Conservation (phyloP, 495 filamentous ascomycete species). For the Aspergillus avenaceus region DNA sequence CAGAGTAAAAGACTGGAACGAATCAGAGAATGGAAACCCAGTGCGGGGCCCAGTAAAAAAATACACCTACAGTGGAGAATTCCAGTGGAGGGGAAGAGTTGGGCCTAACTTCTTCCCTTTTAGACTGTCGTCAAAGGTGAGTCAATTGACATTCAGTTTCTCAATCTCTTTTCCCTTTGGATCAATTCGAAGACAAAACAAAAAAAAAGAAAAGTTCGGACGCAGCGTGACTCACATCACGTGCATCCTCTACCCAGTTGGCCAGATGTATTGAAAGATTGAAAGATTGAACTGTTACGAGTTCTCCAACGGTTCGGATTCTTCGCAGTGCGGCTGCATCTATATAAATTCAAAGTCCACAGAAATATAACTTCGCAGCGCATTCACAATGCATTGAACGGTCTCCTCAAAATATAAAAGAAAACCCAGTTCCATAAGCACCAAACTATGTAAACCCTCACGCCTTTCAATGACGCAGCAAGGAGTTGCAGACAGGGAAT, state of each 20-base stretch:
- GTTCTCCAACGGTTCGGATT: neutral
- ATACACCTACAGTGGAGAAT: conserved; percentile 13
- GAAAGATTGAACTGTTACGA: no score
- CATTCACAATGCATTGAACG: conserved; percentile 6
- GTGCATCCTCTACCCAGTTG: no score
- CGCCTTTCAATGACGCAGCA: conserved; percentile 5
- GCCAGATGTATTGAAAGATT: no score
- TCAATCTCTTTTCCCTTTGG: neutral
- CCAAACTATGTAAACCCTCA: conserved; percentile 7
- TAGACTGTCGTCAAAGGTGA: neutral
- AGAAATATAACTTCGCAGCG: neutral
- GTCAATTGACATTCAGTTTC: neutral
- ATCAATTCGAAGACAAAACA: no score
- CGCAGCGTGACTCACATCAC: neutral
- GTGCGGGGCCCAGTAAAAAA: conserved; percentile 16
- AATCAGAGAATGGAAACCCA: conserved; percentile 16
- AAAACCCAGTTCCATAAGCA: conserved; percentile 7
- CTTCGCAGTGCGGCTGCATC: neutral
- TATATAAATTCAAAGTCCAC: neutral
- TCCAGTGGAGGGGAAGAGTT: neutral
- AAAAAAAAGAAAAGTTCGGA: neutral
- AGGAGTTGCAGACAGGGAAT: conserved; percentile 2
- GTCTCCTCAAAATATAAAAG: conserved; percentile 3
- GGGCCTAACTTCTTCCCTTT: neutral
- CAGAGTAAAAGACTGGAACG: conserved; percentile 27